Conservation (phyloP, 2,329 filamentous ascomycete species). For the Amylocarpus encephaloides region DNA sequence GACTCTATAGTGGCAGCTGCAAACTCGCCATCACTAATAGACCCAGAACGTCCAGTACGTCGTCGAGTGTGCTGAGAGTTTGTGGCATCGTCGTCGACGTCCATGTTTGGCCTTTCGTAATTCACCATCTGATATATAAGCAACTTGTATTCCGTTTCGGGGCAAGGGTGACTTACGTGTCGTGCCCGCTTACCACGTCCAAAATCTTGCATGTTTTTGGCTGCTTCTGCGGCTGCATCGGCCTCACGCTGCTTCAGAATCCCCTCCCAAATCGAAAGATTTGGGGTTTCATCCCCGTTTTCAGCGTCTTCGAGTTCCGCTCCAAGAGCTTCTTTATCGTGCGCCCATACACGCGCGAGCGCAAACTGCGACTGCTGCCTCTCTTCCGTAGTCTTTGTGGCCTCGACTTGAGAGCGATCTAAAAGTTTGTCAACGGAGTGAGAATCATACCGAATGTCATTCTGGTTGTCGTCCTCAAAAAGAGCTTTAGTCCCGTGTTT, state of each 20-base stretch:
- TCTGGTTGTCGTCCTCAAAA: constrained; percentile 67
- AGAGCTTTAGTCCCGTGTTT: constrained; percentile 81
- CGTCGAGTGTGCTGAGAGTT: neutral
- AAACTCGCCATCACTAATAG: constrained; percentile 16
- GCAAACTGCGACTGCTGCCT: constrained; percentile 73
- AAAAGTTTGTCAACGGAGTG: constrained; percentile 81
- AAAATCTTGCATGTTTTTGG: constrained; percentile 63
- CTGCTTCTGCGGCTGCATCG: constrained; percentile 66
- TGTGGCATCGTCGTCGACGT: constrained; percentile 8
- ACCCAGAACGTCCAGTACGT: neutral
- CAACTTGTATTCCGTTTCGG: neutral
- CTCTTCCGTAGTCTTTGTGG: constrained; percentile 58
- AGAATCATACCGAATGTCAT: constrained; percentile 75
- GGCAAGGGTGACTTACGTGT: constrained; percentile 21
- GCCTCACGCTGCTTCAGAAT: constrained; percentile 80
- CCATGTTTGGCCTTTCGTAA: constrained; percentile 10
- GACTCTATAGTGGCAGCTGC: constrained; percentile 1
- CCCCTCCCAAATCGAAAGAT: constrained; percentile 77
- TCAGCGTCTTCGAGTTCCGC: constrained; percentile 51
- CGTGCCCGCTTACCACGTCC: constrained; percentile 69
- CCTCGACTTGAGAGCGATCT: constrained; percentile 77
- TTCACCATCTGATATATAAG: constrained; percentile 2
- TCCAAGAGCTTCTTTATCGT: constrained; percentile 63
- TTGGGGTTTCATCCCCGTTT: constrained; percentile 48
- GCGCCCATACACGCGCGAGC: constrained; percentile 87